Evolutionary conservation across 148 eudicot genomes (phyloP), one percentile per base, ranked within the genome.

Genomic region (Cornus florida): DNA sequence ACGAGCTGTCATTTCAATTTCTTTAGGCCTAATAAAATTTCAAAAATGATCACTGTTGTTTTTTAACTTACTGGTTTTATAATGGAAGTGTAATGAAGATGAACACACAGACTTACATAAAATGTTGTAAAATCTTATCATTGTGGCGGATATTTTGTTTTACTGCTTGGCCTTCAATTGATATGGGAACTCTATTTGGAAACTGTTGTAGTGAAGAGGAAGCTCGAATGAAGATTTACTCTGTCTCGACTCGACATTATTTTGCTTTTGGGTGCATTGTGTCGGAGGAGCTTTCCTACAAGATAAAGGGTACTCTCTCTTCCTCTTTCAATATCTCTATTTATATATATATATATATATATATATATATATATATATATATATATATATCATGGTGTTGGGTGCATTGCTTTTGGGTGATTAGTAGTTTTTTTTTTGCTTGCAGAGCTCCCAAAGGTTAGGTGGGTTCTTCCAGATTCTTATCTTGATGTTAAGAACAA

Each of bases 381-480:
- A 43, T 0, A 43, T 6, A 43, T 32, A 68, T 35, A 35, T 35
- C 5, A 35, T 4, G 38, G 35, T 66, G 41, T 14, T 68, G 11
- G 20, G 7, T 31, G 33, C 1, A 32, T 31, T 31, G 11, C 12
- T 11, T 68, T 7, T 32, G 32, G 38, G 4, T 68, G 11, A 38
- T 31, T 3, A 31, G n/a, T 68, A 38, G 41, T 28, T 67, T 13
- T 12, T 14, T 56, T 33, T 23, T 66, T 12, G 7, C 5, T 23
- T 83, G 78, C 84, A 90, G 93, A 90, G 19, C 33, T 84, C 70
- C 87, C 88, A 19, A 78, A 75, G 20, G 93, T 90, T 66, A 82
- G 83, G 6, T 90, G 93, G 93, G 93, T 90, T 78, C 93, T 90
- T 57, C 93, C 93, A 28, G 93, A 90, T 81, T 90, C 93, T 6